Base-by-base conservation (phyloP, 768 basidiomycete genomes). In the Flagelloscypha sp. region DNA sequence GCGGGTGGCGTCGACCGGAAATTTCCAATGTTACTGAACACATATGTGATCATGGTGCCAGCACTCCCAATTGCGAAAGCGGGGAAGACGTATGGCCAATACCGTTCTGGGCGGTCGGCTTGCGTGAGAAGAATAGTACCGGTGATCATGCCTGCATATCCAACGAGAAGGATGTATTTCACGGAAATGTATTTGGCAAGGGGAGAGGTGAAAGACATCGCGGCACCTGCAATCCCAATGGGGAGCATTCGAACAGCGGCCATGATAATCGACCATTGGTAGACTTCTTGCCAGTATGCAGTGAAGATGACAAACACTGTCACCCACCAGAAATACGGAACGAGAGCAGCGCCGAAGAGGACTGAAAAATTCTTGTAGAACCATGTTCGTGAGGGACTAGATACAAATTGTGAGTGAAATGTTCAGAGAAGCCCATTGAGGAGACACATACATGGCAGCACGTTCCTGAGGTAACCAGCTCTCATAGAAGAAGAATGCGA, bases 61-160 rank as follows among this genome's bases (percentile, higher is more conserved):
- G 59, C 54, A 9, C 65, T 61, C 10, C 72, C 72, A 30, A 76
- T 38, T 17, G 59, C 36, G 44, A 74, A 68, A 11, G 62, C 75
- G 27, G 75, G 72, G 42, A 76, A 68, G 29, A 63, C 53, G 37
- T 59, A 57, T 1, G 45, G 35, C 70, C 67, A 76, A 50, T 75
- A 76, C 25, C 56, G 48, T 7, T 54, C 55, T 9, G 59, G 56
- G 5, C 43, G 44, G 39, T 68, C 61, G 0, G 62, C 64, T 30
- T 66, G 53, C 7, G 65, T 61, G 25, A 74, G 52, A 13, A 74
- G 48, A 25, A 56, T 39, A 3, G 64, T 70, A 10, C 62, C 58
- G 10, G 59, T 39, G 23, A 65, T 44, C 25, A 63, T 44, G 35
- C 69, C 42, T 23, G 48, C 36, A 30, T 65, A 57, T 4, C 66